A percentile compares a stretch with the other conserved stretches of the same genome.
Evolutionary conservation across 2,329 filamentous ascomycete genomes (phyloP).

Genomic region (Aspergillus ustus): DNA sequence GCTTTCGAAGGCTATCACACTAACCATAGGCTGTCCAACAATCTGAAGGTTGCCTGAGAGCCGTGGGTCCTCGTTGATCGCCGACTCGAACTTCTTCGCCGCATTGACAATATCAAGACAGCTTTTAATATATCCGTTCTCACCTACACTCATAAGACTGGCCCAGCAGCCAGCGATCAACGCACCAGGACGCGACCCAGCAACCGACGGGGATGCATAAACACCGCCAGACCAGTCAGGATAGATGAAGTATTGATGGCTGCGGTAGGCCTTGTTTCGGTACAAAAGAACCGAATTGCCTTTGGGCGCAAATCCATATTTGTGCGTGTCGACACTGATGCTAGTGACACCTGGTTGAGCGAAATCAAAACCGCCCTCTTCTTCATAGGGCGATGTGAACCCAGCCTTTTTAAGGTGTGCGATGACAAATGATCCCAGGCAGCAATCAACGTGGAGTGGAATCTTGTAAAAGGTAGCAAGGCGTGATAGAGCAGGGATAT

Average conservation of each 20-base stretch:
- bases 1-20: conserved; percentile 86
- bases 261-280: conserved; percentile 75
- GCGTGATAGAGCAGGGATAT: conserved; percentile 82
- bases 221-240: conserved; percentile 96
- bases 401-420: conserved; percentile 92
- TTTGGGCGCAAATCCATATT: conserved; percentile 98
- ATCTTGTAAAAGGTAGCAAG: conserved; percentile 79
- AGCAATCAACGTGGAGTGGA: conserved; percentile 96
- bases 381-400: conserved; percentile 64
- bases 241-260: conserved; percentile 95
- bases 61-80: conserved; percentile 70
- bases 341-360: conserved; percentile 89
- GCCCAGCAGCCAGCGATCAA: conserved; percentile 97
- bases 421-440: conserved; percentile 91
- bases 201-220: conserved; percentile 90
- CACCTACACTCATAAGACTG: conserved; percentile 84
- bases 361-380: conserved; percentile 89
- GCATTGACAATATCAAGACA: conserved; percentile 88
- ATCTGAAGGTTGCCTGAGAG: conserved; percentile 76
- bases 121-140: conserved; percentile 83
- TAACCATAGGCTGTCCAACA: conserved; percentile 83
- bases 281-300: conserved; percentile 94
- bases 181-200: conserved; percentile 88
- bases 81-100: conserved; percentile 78
- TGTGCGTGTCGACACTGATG: conserved; percentile 97